Conservation (phyloP, 345 rosid species). For the Populus davidiana region DNA sequence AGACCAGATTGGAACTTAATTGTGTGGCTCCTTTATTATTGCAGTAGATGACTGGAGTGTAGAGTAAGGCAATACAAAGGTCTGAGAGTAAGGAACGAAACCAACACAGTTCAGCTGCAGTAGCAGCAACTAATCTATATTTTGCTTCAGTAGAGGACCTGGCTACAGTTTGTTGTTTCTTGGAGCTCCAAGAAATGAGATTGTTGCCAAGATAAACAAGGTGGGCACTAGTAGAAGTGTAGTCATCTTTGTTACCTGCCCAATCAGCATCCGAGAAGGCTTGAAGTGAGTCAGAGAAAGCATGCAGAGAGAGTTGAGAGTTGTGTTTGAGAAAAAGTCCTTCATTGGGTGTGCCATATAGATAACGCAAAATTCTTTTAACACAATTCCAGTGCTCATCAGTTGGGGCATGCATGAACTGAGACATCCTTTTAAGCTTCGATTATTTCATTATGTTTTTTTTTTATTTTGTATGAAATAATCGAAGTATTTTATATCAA, state of each 20-base stretch:
- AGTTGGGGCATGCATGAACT: no score
- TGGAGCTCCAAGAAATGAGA: no score
- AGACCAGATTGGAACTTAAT: neutral
- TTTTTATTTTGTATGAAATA: no score
- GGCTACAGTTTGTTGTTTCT: no score
- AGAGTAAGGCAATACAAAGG: neutral
- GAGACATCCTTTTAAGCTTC: no score
- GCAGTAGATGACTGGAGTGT: neutral
- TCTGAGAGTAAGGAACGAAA: neutral
- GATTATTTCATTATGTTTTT: no score
- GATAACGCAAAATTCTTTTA: fast-evolving
- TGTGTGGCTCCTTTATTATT: no score
- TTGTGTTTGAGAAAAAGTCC: fast-evolving
- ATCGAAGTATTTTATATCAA: no score
- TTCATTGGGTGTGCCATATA: neutral
- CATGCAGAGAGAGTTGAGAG: neutral
- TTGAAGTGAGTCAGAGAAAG: no score
- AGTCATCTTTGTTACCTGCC: neutral
- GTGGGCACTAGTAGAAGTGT: neutral
- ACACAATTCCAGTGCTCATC: neutral
- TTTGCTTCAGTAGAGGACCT: neutral
- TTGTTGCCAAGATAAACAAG: no score
- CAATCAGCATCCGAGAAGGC: neutral
- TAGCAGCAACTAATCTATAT: neutral
- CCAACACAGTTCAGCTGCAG: neutral